Conservation (phyloP, 805 yeast genomes). For the Pichia nakasei region DNA sequence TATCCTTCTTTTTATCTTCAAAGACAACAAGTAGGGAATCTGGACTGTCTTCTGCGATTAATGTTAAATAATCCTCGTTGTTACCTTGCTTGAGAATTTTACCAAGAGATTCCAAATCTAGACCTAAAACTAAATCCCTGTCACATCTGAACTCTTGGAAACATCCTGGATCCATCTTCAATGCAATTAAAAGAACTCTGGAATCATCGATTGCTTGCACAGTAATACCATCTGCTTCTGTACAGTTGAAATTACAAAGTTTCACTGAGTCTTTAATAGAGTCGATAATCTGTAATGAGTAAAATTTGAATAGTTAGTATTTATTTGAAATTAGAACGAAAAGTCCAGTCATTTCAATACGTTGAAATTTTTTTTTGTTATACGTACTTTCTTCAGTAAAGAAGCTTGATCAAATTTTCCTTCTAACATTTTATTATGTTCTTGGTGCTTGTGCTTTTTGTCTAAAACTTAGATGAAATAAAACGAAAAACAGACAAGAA, state of each 20-base stretch:
- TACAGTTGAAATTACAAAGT: conserved; percentile 92
- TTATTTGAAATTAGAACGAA: neutral
- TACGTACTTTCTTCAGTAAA: conserved; percentile 65
- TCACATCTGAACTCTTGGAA: conserved; percentile 93
- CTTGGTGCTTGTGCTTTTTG: neutral
- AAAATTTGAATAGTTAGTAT: neutral
- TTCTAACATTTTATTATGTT: conserved; percentile 65
- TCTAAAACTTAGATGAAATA: neutral
- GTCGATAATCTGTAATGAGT: conserved; percentile 54
- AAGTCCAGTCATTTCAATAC: too few species aligned
- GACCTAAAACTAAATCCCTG: conserved; percentile 82
- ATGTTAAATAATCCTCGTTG: conserved; percentile 77
- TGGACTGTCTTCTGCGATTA: conserved; percentile 72
- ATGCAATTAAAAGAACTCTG: conserved; percentile 83
- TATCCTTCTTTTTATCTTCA: conserved; percentile 85
- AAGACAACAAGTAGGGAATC: conserved; percentile 73
- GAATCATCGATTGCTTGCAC: conserved; percentile 98
- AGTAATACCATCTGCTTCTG: conserved; percentile 79
- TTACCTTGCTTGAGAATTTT: conserved; percentile 89
- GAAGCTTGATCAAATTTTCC: conserved; percentile 93
- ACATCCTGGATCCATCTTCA: conserved; percentile 80
- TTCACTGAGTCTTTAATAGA: conserved; percentile 92
- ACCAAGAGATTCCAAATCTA: conserved; percentile 78
- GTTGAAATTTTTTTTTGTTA: too few species aligned
- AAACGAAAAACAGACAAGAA: neutral